Percentiles rank a stretch among this genome's conserved stretches.
phyloP scores from a whole-genome alignment of 75 land plant species.

The Picea glauca region DNA sequence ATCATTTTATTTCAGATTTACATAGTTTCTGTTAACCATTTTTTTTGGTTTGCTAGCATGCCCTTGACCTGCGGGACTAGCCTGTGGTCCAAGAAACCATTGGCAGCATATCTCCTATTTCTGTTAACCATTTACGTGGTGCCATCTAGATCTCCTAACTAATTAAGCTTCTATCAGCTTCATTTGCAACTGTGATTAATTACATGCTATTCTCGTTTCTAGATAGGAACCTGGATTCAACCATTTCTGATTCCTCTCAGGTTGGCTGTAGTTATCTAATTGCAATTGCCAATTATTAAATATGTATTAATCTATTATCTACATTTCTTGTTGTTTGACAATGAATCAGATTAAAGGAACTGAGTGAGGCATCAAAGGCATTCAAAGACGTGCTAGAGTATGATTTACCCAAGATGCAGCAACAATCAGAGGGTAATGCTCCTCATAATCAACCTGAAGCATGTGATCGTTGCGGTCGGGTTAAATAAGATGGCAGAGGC shows the following conservation, averaged over 20 bases:
- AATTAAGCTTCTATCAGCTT: not conserved
- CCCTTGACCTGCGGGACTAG: no score
- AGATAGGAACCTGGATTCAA: not conserved
- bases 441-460: conserved; percentile 19
- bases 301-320: not conserved
- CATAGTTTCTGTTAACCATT: not conserved
- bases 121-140: no score
- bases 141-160: no score
- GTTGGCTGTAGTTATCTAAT: not conserved
- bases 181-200: not conserved
- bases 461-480: conserved; percentile 94
- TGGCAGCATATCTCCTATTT: not conserved
- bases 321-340: conserved; percentile 1
- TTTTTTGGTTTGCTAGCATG: no score
- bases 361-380: conserved; percentile 78
- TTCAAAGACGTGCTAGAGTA: conserved; percentile 70
- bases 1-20: not conserved
- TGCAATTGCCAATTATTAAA: not conserved
- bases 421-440: conserved; percentile 13
- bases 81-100: no score
- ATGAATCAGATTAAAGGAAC: conserved; percentile 67
- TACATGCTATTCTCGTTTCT: not conserved
- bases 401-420: conserved; percentile 69
- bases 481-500: conserved; percentile 23
- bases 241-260: not conserved